Evolutionary conservation across 306 rosid genomes (phyloP), one percentile per base, ranked within the genome.

Genomic region (Lathyrus sativus): DNA sequence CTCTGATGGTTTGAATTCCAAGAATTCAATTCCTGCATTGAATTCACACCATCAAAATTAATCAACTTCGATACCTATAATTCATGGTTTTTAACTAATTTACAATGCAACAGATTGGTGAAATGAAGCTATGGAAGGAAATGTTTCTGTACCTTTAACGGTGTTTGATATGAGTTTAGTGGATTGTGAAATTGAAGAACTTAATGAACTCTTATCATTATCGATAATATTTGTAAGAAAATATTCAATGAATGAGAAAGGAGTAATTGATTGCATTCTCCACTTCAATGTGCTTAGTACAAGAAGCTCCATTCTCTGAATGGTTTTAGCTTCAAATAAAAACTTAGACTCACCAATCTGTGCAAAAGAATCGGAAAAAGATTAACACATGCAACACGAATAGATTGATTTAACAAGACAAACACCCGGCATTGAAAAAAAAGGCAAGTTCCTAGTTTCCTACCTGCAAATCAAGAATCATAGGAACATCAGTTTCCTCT

Each of bases 261-360:
- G 99, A 59, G 95, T 95, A 19, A 87, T 79, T 12, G 99, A 77
- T 62, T 84, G 97, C 99, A 95, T 88, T 81, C 90, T 95, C 99
- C 99, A 95, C 48, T 79, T 80, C 75, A 95, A 78, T 53, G 97
- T 87, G 80, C 89, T 88, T 48, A 95, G 85, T 26, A 95, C 85
- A 42, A 95, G 73, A 80, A 95, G 99, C 78, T 95, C 99, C 99
- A 95, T 95, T 68, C 96, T 87, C 74, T 81, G 81, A 12, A 95
- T 95, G 29, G 99, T 88, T 77, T 84, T 85, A 13, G 97, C 90
- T 74, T 95, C 99, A 72, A 95, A 95, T 53, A 95, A 75, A 74
- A 81, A 87, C 60, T 78, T 90, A 0, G 97, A 79, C 38, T 85
- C 97, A 29, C 89, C 89, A 62, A 95, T 89, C 99, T 95, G 72